Evolutionary conservation across 169 alveolate genomes (phyloP).

Genomic region (Plasmodium sp.): DNA sequence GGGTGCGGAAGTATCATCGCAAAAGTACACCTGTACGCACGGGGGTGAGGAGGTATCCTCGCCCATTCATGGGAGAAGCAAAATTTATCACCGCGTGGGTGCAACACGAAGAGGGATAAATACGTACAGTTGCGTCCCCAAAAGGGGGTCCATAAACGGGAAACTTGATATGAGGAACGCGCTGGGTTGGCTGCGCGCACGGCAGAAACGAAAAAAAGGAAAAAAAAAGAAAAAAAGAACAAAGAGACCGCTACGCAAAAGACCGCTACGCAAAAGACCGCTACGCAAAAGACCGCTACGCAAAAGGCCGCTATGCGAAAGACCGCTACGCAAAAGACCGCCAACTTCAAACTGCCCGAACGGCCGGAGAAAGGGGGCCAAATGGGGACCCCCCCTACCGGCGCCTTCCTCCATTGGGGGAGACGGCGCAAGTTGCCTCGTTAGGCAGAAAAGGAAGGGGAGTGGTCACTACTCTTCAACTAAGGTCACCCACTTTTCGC

Average conservation of each 20-base stretch:
- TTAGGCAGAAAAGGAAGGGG: background rate
- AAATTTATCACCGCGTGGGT: background rate
- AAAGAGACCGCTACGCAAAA: background rate
- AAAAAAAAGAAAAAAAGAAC: too few species aligned
- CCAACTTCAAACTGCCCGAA: too few species aligned
- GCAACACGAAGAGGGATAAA: background rate
- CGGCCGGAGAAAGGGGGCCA: background rate
- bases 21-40: background rate
- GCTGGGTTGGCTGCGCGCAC: background rate
- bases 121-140: background rate
- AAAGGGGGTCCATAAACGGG: background rate
- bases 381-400: background rate
- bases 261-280: background rate
- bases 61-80: background rate
- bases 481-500: constrained; percentile 56
- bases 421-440: background rate
- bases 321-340: too few species aligned
- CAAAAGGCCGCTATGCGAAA: too few species aligned
- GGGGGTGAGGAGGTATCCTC: background rate
- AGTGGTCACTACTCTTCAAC: constrained; percentile 33
- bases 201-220: background rate
- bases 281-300: background rate
- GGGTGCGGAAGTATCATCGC: background rate
- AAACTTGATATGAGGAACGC: background rate
- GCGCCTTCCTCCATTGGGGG: background rate